Conservation (phyloP, 306 rosid species). For the Acacia confusa region DNA sequence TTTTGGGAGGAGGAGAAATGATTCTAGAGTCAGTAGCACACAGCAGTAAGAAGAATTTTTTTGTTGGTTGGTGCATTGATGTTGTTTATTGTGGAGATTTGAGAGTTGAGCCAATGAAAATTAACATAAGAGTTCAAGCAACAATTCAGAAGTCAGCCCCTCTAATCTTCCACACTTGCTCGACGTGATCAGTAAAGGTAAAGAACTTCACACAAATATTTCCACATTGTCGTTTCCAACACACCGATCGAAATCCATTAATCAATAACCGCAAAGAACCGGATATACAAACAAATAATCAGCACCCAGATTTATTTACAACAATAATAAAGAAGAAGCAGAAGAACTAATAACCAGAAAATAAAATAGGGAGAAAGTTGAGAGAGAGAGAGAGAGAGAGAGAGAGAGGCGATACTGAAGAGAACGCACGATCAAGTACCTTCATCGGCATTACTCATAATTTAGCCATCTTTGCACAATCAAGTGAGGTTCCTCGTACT, state of each 20-base stretch:
- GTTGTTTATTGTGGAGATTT: neutral
- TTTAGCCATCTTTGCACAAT: neutral
- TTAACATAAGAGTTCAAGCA: neutral
- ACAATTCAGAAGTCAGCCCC: neutral
- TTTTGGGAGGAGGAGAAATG: neutral
- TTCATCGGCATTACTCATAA: neutral
- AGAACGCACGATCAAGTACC: slow-evolving; percentile 18
- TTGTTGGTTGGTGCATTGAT: neutral
- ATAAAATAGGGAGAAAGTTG: neutral
- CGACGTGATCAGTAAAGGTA: neutral
- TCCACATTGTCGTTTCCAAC: slow-evolving; percentile 3
- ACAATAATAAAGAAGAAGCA: neutral
- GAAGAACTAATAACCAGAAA: neutral
- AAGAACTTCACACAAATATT: slow-evolving; percentile 12
- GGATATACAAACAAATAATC: slow-evolving; percentile 27
- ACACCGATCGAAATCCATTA: slow-evolving; percentile 18
- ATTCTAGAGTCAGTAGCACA: neutral
- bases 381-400: neutral
- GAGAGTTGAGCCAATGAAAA: neutral
- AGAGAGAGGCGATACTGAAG: neutral
- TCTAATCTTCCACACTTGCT: neutral
- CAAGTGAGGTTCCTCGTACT: neutral
- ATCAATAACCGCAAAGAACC: slow-evolving; percentile 17
- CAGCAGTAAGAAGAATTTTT: neutral
- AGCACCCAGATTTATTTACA: neutral